These are phyloP conservation scores for Cytospora paraplurivora DNA, from an alignment of 2,329 filamentous ascomycete genomes.

Conservation along the genomic window DNA sequence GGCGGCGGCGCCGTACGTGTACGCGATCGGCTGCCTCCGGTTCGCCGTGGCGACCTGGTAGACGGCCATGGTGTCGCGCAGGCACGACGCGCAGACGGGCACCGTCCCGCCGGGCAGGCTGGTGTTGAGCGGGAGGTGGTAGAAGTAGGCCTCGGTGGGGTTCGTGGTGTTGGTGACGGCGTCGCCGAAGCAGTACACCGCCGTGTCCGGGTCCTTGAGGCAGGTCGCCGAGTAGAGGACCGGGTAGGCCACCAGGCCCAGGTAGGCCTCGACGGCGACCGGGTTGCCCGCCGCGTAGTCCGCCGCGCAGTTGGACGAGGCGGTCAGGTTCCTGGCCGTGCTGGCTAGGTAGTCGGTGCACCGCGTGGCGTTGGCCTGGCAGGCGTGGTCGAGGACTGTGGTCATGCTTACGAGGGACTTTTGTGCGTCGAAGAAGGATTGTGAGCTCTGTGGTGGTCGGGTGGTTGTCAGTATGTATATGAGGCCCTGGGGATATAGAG, in stretches of 20 bases:
- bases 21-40: slow-evolving; percentile 64
- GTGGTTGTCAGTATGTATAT: slow-evolving; percentile 31
- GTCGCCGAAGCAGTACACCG: slow-evolving; percentile 79
- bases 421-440: slow-evolving; percentile 78
- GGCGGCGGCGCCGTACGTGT: slow-evolving; percentile 72
- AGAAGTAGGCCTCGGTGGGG: slow-evolving; percentile 75
- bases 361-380: slow-evolving; percentile 63
- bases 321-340: slow-evolving; percentile 67
- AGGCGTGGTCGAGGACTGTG: slow-evolving; percentile 76
- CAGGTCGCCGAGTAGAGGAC: slow-evolving; percentile 81
- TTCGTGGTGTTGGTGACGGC: slow-evolving; percentile 76
- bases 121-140: slow-evolving; percentile 81
- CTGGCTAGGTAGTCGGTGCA: slow-evolving; percentile 68
- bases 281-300: slow-evolving; percentile 71
- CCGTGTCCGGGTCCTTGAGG: slow-evolving; percentile 65
- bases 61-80: slow-evolving; percentile 78
- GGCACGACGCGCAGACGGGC: slow-evolving; percentile 77
- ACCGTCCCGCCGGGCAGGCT: slow-evolving; percentile 64
- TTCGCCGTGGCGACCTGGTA: slow-evolving; percentile 72
- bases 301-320: slow-evolving; percentile 64
- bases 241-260: slow-evolving; percentile 75
- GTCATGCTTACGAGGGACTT: slow-evolving; percentile 73
- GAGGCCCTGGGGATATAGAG: not conserved
- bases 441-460: slow-evolving; percentile 64
- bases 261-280: slow-evolving; percentile 72